These are phyloP conservation scores for Daphne laureola DNA, from an alignment of 441 rosid species.

Conservation along the genomic window DNA sequence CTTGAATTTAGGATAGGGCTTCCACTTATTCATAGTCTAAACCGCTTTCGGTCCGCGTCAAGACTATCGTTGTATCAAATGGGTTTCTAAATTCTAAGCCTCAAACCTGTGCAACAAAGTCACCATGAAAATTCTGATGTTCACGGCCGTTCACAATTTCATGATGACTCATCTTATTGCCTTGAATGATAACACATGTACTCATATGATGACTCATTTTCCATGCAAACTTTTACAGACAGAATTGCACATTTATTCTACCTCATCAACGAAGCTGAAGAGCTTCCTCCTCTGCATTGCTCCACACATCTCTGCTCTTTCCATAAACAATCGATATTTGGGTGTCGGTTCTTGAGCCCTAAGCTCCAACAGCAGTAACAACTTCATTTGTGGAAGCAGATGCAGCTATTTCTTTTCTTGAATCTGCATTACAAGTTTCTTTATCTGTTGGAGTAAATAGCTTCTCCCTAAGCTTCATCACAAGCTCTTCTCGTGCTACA, in stretches of 20 bases:
- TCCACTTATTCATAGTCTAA: no score
- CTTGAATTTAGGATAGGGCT: no score
- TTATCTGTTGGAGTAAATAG: conserved; percentile 25
- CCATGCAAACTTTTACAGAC: conserved; percentile 42
- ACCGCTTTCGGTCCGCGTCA: no score
- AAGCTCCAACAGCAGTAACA: conserved; percentile 50
- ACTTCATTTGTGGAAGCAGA: conserved; percentile 60
- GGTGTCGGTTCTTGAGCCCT: conserved; percentile 12
- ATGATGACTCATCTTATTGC: no score
- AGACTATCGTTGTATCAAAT: no score
- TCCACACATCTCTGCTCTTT: no score
- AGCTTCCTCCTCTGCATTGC: no score
- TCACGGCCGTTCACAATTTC: no score
- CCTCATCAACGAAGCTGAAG: neutral
- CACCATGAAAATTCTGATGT: no score
- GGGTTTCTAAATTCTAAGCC: no score
- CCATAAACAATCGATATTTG: no score
- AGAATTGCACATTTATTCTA: neutral
- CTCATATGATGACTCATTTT: conserved; percentile 93
- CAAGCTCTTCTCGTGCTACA: conserved; percentile 49
- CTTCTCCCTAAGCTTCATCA: conserved; percentile 52
- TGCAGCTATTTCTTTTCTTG: conserved; percentile 29
- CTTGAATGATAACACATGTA: conserved; percentile 12
- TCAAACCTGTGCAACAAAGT: no score
- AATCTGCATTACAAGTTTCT: conserved; percentile 24